phyloP scores from a whole-genome alignment of 163 green algal genomes.

The Volvox carteri region DNA sequence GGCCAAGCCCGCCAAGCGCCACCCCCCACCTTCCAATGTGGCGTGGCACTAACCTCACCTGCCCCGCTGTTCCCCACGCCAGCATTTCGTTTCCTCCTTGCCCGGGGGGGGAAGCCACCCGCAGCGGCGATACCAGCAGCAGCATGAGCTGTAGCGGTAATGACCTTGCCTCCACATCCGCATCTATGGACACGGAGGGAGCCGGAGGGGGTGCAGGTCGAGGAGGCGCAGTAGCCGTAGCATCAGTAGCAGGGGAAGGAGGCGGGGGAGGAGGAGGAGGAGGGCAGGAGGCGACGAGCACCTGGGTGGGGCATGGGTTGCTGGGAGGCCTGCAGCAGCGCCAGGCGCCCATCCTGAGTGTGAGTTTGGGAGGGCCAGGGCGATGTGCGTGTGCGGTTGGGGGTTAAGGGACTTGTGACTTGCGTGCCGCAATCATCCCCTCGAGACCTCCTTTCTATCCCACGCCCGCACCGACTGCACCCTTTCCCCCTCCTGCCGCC shows the following conservation, averaged over 20 bases:
- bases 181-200: background rate
- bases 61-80: background rate
- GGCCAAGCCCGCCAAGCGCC: too few species aligned
- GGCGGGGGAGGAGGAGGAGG: background rate
- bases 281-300: conserved; percentile 19
- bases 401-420: too few species aligned
- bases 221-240: background rate
- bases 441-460: too few species aligned
- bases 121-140: too few species aligned
- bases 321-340: background rate
- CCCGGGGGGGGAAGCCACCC: background rate
- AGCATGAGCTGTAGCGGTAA: conserved; percentile 34
- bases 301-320: background rate
- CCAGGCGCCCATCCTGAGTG: conserved; percentile 35
- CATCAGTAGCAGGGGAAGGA: background rate
- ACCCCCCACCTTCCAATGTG: too few species aligned
- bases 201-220: background rate
- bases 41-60: background rate
- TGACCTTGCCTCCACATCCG: background rate
- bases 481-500: too few species aligned
- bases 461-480: too few species aligned
- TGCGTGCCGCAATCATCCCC: too few species aligned
- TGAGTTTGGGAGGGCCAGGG: background rate
- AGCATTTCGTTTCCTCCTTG: too few species aligned
- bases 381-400: background rate